phyloP scores from a whole-genome alignment of 2,329 filamentous ascomycete species.

The Lachnellula subtilissima region DNA sequence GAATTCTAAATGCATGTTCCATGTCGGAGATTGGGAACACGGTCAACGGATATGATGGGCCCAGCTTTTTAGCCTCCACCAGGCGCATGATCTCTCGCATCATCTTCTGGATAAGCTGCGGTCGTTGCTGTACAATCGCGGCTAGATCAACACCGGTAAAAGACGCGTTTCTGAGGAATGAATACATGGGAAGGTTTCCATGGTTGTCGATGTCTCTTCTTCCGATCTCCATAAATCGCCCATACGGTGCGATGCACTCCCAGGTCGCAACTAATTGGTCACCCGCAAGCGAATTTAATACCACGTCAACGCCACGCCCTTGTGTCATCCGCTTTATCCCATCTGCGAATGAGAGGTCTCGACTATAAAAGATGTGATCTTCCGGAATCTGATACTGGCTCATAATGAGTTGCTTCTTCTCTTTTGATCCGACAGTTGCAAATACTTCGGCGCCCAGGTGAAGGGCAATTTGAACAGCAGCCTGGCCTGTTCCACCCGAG shows the following conservation, averaged over 20 bases:
- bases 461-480: background rate
- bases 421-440: background rate
- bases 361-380: background rate
- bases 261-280: background rate
- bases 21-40: background rate
- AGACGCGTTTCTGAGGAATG: background rate
- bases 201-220: background rate
- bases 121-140: background rate
- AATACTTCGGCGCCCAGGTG: background rate
- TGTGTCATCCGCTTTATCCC: background rate
- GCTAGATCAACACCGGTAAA: background rate
- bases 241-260: background rate
- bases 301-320: background rate
- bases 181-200: background rate
- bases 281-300: background rate
- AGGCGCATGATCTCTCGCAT: background rate
- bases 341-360: background rate
- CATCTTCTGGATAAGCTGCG: background rate
- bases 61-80: background rate
- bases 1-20: conserved; percentile 7
- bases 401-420: background rate
- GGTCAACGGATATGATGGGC: background rate
- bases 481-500: background rate
- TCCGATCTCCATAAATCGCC: background rate
- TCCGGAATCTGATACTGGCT: background rate